phyloP scores from a whole-genome alignment of 1,284 basidiomycete species.

The Rhizoctonia solani region DNA sequence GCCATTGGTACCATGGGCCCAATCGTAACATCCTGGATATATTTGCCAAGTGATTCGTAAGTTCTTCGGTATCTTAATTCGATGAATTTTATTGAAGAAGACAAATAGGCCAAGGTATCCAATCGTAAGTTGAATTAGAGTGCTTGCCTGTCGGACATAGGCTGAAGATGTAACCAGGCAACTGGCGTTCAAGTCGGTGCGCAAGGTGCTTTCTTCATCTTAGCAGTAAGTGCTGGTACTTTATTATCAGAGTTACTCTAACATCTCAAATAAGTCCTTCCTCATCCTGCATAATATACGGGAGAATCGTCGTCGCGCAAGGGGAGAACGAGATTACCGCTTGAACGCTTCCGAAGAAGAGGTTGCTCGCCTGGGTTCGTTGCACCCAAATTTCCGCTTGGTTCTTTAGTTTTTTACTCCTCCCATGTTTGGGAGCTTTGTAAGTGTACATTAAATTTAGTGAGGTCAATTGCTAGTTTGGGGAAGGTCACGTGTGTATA shows the following conservation, averaged over 20 bases:
- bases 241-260: background rate
- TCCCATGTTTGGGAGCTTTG: background rate
- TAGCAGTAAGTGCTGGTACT: slow-evolving; percentile 28
- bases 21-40: slow-evolving; percentile 39
- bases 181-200: slow-evolving; percentile 38
- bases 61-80: background rate
- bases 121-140: slow-evolving; percentile 34
- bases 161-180: slow-evolving; percentile 16
- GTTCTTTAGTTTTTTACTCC: slow-evolving; percentile 22
- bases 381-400: slow-evolving; percentile 38
- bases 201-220: slow-evolving; percentile 29
- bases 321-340: slow-evolving; percentile 37
- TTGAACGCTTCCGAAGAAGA: slow-evolving; percentile 37
- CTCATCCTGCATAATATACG: slow-evolving; percentile 37
- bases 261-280: slow-evolving; percentile 15
- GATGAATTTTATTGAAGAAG: background rate
- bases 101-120: slow-evolving; percentile 31
- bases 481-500: background rate
- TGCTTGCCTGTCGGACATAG: too few species aligned
- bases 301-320: slow-evolving; percentile 37
- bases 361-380: slow-evolving; percentile 36
- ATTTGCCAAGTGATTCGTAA: slow-evolving; percentile 38
- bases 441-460: background rate
- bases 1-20: slow-evolving; percentile 39
- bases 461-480: too few species aligned